phyloP scores from a whole-genome alignment of 1,284 basidiomycete species.

The Ustilago curta region DNA sequence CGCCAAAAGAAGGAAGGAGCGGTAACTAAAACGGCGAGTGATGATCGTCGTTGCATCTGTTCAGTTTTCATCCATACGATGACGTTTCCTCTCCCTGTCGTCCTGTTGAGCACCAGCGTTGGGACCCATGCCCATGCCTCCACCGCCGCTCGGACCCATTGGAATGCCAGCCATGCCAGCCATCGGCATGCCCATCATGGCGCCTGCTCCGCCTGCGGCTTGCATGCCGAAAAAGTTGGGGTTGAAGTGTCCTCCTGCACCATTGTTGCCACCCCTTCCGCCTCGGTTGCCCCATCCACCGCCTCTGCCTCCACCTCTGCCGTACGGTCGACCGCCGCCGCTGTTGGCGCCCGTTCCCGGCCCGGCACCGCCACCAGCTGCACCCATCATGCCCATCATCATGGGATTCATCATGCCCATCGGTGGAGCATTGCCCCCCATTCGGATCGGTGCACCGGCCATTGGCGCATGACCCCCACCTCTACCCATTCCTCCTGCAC shows the following conservation, averaged over 20 bases:
- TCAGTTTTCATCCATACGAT: constrained; percentile 55
- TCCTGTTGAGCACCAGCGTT: constrained; percentile 14
- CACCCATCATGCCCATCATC: constrained; percentile 61
- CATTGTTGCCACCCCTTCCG: constrained; percentile 20
- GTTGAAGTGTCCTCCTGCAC: constrained; percentile 42
- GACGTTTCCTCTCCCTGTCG: constrained; percentile 56
- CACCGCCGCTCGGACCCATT: constrained; percentile 19
- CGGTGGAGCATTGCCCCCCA: constrained; percentile 44
- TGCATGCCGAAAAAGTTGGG: constrained; percentile 56
- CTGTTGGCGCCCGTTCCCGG: constrained; percentile 30
- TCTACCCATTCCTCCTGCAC: constrained; percentile 28
- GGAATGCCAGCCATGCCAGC: constrained; percentile 19
- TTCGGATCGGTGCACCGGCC: constrained; percentile 60
- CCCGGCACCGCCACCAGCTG: not conserved
- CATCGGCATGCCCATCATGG: constrained; percentile 50
- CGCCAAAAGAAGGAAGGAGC: no score
- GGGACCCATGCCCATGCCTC: constrained; percentile 8
- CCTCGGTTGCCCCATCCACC: constrained; percentile 19
- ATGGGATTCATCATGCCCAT: constrained; percentile 58
- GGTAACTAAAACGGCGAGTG: not conserved
- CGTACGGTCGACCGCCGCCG: constrained; percentile 34
- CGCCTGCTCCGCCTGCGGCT: constrained; percentile 9
- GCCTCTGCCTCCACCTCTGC: constrained; percentile 23
- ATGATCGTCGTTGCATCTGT: not conserved
- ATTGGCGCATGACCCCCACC: constrained; percentile 55